Evolutionary conservation across 495 filamentous ascomycete species (phyloP).

Genomic region (Penicillium odoratum): DNA sequence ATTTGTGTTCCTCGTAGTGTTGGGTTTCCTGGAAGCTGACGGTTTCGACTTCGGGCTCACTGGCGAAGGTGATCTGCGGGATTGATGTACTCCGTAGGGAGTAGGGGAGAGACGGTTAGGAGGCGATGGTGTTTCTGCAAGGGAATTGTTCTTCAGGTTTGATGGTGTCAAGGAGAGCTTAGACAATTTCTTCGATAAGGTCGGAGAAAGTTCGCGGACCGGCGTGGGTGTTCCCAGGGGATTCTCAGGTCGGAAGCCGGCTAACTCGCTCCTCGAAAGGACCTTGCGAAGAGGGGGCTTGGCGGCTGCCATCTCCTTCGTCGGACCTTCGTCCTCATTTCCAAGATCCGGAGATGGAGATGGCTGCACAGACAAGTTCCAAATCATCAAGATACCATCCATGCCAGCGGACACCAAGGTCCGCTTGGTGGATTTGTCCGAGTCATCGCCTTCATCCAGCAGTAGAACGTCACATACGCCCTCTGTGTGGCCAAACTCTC

Average conservation of each 20-base stretch:
- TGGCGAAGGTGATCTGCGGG: slow-evolving; percentile 48
- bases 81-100: slow-evolving; percentile 24
- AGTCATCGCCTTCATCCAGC: slow-evolving; percentile 52
- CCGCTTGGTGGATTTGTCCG: slow-evolving; percentile 39
- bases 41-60: slow-evolving; percentile 36
- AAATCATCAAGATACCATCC: slow-evolving; percentile 86
- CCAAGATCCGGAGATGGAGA: slow-evolving; percentile 35
- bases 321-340: slow-evolving; percentile 43
- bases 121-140: slow-evolving; percentile 34
- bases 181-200: slow-evolving; percentile 59
- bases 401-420: slow-evolving; percentile 73
- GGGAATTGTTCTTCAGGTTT: slow-evolving; percentile 26
- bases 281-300: slow-evolving; percentile 70
- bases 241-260: slow-evolving; percentile 62
- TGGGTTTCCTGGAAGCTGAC: slow-evolving; percentile 20
- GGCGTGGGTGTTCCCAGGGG: slow-evolving; percentile 51
- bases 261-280: slow-evolving; percentile 73
- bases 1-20: slow-evolving; percentile 20
- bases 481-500: slow-evolving; percentile 93
- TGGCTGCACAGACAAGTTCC: slow-evolving; percentile 58
- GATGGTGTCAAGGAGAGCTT: slow-evolving; percentile 41
- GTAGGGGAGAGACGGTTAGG: slow-evolving; percentile 40
- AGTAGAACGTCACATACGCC: slow-evolving; percentile 82
- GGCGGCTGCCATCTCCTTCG: slow-evolving; percentile 55
- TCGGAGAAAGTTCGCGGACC: slow-evolving; percentile 61